phyloP scores from a whole-genome alignment of 345 rosid genomes.

The Eucalyptus guilfoylei region DNA sequence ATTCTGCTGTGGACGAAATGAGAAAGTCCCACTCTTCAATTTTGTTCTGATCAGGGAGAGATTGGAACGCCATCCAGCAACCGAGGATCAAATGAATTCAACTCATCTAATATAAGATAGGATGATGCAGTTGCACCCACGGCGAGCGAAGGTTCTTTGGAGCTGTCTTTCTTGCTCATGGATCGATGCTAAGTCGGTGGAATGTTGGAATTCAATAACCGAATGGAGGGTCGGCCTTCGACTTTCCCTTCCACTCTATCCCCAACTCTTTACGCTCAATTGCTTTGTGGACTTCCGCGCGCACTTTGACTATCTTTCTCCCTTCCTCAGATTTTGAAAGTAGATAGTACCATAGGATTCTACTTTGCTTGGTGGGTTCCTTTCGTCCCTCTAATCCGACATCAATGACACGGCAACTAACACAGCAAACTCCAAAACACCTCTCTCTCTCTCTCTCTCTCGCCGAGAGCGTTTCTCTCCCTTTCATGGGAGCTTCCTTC shows the following conservation, averaged over 20 bases:
- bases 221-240: neutral
- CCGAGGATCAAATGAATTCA: too few species aligned
- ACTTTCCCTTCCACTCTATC: neutral
- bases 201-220: too few species aligned
- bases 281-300: neutral
- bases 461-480: too few species aligned
- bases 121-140: too few species aligned
- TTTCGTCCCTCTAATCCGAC: neutral
- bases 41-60: neutral
- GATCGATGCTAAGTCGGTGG: too few species aligned
- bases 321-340: neutral
- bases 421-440: neutral
- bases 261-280: neutral
- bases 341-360: neutral
- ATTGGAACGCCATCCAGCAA: neutral
- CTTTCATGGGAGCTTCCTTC: too few species aligned
- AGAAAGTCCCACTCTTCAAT: neutral
- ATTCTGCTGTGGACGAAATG: neutral
- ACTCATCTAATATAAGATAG: too few species aligned
- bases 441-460: too few species aligned
- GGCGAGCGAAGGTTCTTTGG: too few species aligned
- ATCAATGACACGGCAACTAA: neutral
- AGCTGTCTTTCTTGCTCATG: too few species aligned
- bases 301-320: neutral
- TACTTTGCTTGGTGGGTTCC: neutral